Evolutionary conservation across 164 flowering plant species (phyloP).

Genomic region (Umbilicus rupestris): DNA sequence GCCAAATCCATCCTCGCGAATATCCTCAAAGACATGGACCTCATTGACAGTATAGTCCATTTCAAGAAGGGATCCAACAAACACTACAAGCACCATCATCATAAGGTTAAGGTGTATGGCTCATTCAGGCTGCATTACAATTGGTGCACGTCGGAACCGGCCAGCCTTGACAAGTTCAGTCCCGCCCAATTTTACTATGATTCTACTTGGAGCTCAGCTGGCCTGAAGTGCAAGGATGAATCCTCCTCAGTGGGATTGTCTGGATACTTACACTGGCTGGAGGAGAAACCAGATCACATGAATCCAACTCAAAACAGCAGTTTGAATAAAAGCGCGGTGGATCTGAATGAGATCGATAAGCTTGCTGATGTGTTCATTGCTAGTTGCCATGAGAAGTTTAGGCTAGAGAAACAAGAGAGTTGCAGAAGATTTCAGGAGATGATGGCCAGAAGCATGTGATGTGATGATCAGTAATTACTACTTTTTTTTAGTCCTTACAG

Average conservation of each 20-base stretch:
- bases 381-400: slow-evolving; percentile 7
- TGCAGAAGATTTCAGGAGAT: slow-evolving; percentile 6
- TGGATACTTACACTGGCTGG: not conserved
- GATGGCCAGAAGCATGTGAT: slow-evolving; percentile 8
- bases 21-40: not conserved
- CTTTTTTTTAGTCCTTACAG: not conserved
- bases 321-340: not conserved
- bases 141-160: slow-evolving; percentile 4
- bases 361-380: slow-evolving; percentile 5
- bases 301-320: not conserved
- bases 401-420: slow-evolving; percentile 6
- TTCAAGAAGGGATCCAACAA: not conserved
- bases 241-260: not conserved
- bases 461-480: not conserved
- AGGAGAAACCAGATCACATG: not conserved
- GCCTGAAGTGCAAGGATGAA: not conserved
- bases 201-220: not conserved
- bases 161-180: too few species aligned
- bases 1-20: slow-evolving; percentile 1
- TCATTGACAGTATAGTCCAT: not conserved
- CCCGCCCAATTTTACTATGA: not conserved
- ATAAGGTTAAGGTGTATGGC: slow-evolving; percentile 2
- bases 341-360: slow-evolving; percentile 3
- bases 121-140: slow-evolving; percentile 9
- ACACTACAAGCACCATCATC: slow-evolving; percentile 2